Evolutionary conservation across 768 basidiomycete species (phyloP).

Genomic region (Phlebiopsis gigantea): DNA sequence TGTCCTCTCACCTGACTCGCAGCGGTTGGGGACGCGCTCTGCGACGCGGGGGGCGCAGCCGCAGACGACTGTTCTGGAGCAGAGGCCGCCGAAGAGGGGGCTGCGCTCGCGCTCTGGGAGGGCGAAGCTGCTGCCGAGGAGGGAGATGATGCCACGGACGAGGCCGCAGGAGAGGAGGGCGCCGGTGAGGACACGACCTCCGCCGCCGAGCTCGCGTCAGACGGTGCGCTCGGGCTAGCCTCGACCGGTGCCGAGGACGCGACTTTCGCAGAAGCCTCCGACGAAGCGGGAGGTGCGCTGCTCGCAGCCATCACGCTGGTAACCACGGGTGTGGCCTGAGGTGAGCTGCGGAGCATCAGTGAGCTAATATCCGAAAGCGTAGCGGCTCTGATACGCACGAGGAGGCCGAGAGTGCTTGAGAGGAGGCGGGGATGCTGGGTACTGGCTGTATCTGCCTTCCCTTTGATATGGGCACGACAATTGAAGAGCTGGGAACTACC

Average conservation of each 20-base stretch:
- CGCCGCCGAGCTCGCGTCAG: neutral
- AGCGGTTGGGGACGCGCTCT: neutral
- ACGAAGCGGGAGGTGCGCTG: neutral
- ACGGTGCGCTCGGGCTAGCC: no score
- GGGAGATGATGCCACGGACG: slow-evolving; percentile 1
- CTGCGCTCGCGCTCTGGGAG: neutral
- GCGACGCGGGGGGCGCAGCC: neutral
- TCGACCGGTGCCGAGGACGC: neutral
- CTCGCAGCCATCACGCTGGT: neutral
- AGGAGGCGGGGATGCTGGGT: neutral
- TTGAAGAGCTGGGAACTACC: neutral
- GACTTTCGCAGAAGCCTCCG: neutral
- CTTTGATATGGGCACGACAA: neutral
- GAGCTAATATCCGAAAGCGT: neutral
- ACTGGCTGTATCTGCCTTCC: neutral
- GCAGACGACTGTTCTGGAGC: neutral
- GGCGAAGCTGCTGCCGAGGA: neutral
- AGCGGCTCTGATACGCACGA: neutral
- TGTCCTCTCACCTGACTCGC: neutral
- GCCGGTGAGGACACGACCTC: neutral
- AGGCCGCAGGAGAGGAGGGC: slow-evolving; percentile 4
- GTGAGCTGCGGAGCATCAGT: neutral
- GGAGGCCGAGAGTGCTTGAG: neutral
- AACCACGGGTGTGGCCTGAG: neutral
- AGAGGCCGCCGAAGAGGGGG: neutral